Percentiles rank a stretch among this genome's conserved stretches.
phyloP scores from a whole-genome alignment of 768 basidiomycete species.

The Hortiboletus campestris region DNA sequence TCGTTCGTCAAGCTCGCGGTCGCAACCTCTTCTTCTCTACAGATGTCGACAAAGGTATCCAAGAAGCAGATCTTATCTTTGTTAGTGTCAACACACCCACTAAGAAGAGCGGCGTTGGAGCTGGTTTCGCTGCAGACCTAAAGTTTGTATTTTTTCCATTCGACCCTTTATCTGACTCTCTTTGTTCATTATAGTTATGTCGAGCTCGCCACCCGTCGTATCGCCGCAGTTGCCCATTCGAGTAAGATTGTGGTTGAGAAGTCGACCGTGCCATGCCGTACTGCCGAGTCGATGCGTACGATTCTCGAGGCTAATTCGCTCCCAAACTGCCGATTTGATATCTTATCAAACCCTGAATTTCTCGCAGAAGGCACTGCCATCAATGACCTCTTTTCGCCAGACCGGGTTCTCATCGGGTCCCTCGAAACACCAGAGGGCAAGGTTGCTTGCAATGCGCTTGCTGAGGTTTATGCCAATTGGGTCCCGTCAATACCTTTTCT shows the following conservation, averaged over 20 bases:
- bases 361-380: conserved; percentile 98
- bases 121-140: conserved; percentile 97
- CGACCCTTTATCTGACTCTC: conserved; percentile 5
- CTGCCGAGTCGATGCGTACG: conserved; percentile 98
- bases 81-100: conserved; percentile 99
- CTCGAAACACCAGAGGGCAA: conserved; percentile 86
- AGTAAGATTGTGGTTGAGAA: conserved; percentile 99
- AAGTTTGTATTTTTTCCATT: conserved; percentile 59
- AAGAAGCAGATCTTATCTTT: conserved; percentile 96
- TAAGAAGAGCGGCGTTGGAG: conserved; percentile 96
- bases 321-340: conserved; percentile 88
- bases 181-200: conserved; percentile 69
- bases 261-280: conserved; percentile 97
- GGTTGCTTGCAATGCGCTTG: conserved; percentile 72
- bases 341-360: conserved; percentile 99
- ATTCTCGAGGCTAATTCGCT: conserved; percentile 98
- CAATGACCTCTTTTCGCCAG: conserved; percentile 79
- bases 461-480: conserved; percentile 93
- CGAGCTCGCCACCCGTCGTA: conserved; percentile 93
- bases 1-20: conserved; percentile 84
- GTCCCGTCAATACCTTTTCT: conserved; percentile 65
- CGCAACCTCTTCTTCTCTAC: conserved; percentile 98
- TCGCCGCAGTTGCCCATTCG: conserved; percentile 84
- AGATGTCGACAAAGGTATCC: conserved; percentile 89
- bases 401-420: conserved; percentile 96